phyloP scores from a whole-genome alignment of 1,139 yeast species.

The Blastobotrys illinoisensis region DNA sequence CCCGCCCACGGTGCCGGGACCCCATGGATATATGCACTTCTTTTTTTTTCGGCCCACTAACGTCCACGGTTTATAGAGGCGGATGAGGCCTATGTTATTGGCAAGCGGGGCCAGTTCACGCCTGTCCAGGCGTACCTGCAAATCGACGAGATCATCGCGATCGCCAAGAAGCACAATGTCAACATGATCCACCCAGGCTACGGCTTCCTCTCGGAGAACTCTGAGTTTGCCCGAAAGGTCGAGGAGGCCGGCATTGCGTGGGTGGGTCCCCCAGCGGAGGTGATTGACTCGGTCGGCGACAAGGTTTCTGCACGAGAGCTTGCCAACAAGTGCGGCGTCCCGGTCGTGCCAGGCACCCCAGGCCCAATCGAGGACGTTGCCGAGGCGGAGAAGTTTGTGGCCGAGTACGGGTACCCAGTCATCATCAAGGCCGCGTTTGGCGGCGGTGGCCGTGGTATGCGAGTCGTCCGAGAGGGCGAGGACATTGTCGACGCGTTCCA shows the following conservation, averaged over 20 bases:
- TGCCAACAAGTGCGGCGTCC: constrained; percentile 78
- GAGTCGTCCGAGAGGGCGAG: constrained; percentile 97
- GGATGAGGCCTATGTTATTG: constrained; percentile 55
- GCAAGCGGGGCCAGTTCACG: constrained; percentile 79
- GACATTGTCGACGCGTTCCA: constrained; percentile 85
- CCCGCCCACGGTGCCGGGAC: not conserved
- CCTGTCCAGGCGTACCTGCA: constrained; percentile 97
- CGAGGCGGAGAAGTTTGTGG: constrained; percentile 76
- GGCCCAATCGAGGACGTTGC: constrained; percentile 84
- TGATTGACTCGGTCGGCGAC: constrained; percentile 94
- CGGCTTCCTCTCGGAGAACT: constrained; percentile 91
- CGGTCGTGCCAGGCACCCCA: constrained; percentile 96
- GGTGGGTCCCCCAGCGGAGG: constrained; percentile 88
- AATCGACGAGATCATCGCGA: constrained; percentile 87
- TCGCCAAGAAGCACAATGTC: constrained; percentile 82
- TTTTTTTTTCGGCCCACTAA: constrained; percentile 3
- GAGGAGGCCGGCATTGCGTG: constrained; percentile 89
- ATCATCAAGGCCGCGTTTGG: constrained; percentile 98
- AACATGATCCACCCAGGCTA: constrained; percentile 99
- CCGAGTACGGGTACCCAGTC: constrained; percentile 85
- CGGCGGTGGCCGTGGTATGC: constrained; percentile 99
- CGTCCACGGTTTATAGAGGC: constrained; percentile 27
- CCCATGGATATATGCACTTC: not conserved
- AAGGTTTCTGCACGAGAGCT: constrained; percentile 89
- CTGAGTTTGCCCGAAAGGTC: constrained; percentile 90